phyloP scores from a whole-genome alignment of 257 asterid genomes.

The Linaria vulgaris region DNA sequence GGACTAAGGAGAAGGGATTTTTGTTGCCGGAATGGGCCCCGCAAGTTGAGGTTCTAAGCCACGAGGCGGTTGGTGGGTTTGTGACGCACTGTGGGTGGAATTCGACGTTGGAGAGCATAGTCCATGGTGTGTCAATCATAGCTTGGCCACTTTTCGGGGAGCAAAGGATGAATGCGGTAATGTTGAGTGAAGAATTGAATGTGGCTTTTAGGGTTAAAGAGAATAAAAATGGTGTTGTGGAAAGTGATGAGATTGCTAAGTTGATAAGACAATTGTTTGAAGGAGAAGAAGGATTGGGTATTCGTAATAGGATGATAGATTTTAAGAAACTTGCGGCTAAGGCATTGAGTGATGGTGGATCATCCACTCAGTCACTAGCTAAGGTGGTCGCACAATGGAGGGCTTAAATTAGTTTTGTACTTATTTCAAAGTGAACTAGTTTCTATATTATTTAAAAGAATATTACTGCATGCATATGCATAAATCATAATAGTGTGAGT shows the following conservation, averaged over 20 bases:
- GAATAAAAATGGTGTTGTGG: conserved; percentile 29
- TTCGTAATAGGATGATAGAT: conserved; percentile 16
- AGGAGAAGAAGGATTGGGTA: conserved; percentile 23
- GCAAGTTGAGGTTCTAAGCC: conserved; percentile 35
- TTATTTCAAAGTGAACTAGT: no score
- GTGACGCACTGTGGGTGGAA: conserved; percentile 55
- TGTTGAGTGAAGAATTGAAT: conserved; percentile 27
- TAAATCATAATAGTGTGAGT: no score
- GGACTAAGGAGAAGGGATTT: conserved; percentile 32
- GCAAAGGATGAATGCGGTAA: conserved; percentile 43
- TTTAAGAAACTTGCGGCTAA: conserved; percentile 8
- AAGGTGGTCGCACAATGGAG: conserved; percentile 25
- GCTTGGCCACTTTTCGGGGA: conserved; percentile 54
- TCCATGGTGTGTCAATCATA: conserved; percentile 42
- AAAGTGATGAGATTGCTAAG: conserved; percentile 6
- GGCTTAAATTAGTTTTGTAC: no score
- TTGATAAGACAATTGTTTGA: conserved; percentile 18
- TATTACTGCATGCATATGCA: no score
- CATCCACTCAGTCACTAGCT: conserved; percentile 23
- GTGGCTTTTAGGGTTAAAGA: conserved; percentile 22
- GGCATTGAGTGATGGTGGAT: conserved; percentile 22
- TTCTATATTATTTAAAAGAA: no score
- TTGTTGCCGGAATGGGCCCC: conserved; percentile 46
- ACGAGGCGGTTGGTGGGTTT: conserved; percentile 41
- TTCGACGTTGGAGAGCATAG: conserved; percentile 43